Evolutionary conservation across 805 yeast genomes (phyloP).

Genomic region (Pichia scutulata): DNA sequence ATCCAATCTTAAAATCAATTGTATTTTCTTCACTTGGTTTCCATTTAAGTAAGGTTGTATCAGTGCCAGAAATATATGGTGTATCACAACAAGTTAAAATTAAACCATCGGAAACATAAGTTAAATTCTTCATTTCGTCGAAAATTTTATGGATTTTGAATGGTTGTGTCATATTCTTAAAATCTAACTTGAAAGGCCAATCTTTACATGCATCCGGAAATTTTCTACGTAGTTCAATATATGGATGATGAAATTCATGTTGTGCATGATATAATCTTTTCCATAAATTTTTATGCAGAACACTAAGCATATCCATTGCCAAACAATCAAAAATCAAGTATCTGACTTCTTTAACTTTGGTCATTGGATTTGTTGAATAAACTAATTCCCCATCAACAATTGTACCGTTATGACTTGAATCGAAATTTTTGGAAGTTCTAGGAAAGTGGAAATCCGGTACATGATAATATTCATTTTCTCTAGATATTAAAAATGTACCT

Average conservation of each 20-base stretch:
- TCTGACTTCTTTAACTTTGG: constrained; percentile 56
- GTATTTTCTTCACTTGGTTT: constrained; percentile 95
- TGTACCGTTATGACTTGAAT: constrained; percentile 74
- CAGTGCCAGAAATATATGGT: constrained; percentile 86
- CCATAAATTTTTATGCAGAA: constrained; percentile 64
- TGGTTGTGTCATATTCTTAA: constrained; percentile 83
- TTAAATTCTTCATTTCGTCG: constrained; percentile 58
- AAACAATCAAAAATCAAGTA: constrained; percentile 89
- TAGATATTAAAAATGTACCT: constrained; percentile 79
- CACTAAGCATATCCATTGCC: constrained; percentile 67
- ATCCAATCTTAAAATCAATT: constrained; percentile 70
- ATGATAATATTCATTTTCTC: constrained; percentile 80
- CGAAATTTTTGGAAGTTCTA: constrained; percentile 34
- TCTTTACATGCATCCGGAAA: constrained; percentile 67
- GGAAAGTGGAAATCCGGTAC: constrained; percentile 87
- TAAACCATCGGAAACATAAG: constrained; percentile 89
- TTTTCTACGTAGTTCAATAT: constrained; percentile 54
- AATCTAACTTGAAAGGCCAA: constrained; percentile 79
- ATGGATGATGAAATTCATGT: constrained; percentile 75
- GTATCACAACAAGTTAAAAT: constrained; percentile 87
- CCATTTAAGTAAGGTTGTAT: constrained; percentile 83
- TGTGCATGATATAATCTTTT: constrained; percentile 84
- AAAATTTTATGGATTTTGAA: constrained; percentile 73
- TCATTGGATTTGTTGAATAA: constrained; percentile 48
- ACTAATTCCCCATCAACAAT: constrained; percentile 93